Base-by-base conservation (phyloP, 768 basidiomycete species). In the Termitomyces sp. region DNA sequence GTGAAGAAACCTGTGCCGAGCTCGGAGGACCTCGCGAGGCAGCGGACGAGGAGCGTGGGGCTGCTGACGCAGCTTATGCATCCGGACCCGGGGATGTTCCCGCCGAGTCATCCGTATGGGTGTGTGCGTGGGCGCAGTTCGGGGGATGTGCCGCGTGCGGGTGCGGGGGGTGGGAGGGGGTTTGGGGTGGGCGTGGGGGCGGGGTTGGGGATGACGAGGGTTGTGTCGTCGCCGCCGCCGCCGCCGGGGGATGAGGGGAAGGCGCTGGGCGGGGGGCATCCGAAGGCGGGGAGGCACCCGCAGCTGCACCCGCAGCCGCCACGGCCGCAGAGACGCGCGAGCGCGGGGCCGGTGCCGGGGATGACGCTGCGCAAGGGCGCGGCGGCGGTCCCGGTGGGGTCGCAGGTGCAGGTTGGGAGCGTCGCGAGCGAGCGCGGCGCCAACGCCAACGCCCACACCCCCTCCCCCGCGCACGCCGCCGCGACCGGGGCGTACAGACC, bases 1-100 rank as follows among this genome's bases (percentile, higher is more conserved):
- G 78, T 80, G 60, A 91, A 92, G 71, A 76, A 85, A 14, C 88
- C 88, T 1, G 78, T 81, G 52, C 87, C 84, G 33, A 88, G 87
- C 66, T 46, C 62, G 10, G 83, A 83, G 79, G 67, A 84, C 68
- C 65, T 83, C 70, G 65, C 64, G n/a, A 60, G 65, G 24, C 67
- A 68, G 45, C 66, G 74, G 20, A 71, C 75, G 57, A 60, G 64
- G 55, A 77, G 77, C 43, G 72, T 73, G 0, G 90, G 89, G 3
- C 69, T 88, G 44, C 71, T 91, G 54, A 82, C 82, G 28, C 83
- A 83, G 68, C 71, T 92, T 44, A 77, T 92, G 76, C 86, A 91
- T 61, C 90, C 90, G 0, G 80, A 87, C 64, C 85, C 86, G 20
- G 65, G 73, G 13, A 72, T 83, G 32, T 80, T 88, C n/a, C n/a